phyloP scores from a whole-genome alignment of 352 stramenopile genomes.

The Phytophthora vignae region DNA sequence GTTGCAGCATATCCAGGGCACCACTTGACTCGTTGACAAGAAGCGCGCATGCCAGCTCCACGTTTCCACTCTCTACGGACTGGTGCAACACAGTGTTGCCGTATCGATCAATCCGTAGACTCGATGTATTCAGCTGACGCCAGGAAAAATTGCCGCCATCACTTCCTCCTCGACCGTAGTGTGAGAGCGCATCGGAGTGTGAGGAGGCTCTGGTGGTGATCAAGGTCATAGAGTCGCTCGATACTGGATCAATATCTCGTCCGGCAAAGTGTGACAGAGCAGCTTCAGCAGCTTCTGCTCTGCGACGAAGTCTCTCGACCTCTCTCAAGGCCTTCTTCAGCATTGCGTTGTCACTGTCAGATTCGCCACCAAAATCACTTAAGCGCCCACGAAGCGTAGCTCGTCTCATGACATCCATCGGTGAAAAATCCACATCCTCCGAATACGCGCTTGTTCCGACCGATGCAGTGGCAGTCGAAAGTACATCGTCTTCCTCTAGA shows the following conservation, averaged over 20 bases:
- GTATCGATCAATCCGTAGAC: conserved; percentile 54
- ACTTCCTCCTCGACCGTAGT: conserved; percentile 14
- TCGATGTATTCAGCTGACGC: conserved; percentile 33
- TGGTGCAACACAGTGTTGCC: conserved; percentile 68
- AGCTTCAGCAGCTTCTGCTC: conserved; percentile 70
- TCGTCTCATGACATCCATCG: conserved; percentile 25
- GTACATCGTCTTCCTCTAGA: conserved; percentile 37
- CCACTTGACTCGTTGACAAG: conserved; percentile 50
- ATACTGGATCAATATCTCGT: conserved; percentile 19
- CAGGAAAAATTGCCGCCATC: conserved; percentile 20
- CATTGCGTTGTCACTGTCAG: conserved; percentile 44
- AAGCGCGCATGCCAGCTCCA: conserved; percentile 60
- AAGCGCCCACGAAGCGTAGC: conserved; percentile 22
- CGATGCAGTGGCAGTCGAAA: conserved; percentile 48
- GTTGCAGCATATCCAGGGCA: conserved; percentile 57
- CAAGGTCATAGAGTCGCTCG: conserved; percentile 23
- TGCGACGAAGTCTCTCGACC: conserved; percentile 61
- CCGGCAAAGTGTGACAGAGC: conserved; percentile 49
- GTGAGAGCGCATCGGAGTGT: conserved; percentile 11
- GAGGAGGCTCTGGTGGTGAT: conserved; percentile 26
- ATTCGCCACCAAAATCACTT: conserved; percentile 20
- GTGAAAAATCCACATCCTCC: conserved; percentile 39
- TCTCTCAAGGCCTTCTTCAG: conserved; percentile 59
- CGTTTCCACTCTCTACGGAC: conserved; percentile 48
- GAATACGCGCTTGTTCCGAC: conserved; percentile 53